A percentile compares a stretch with the other conserved stretches of the same genome.
Evolutionary conservation across 2,329 filamentous ascomycete species (phyloP).

Genomic region (Pestalotiopsis fici): DNA sequence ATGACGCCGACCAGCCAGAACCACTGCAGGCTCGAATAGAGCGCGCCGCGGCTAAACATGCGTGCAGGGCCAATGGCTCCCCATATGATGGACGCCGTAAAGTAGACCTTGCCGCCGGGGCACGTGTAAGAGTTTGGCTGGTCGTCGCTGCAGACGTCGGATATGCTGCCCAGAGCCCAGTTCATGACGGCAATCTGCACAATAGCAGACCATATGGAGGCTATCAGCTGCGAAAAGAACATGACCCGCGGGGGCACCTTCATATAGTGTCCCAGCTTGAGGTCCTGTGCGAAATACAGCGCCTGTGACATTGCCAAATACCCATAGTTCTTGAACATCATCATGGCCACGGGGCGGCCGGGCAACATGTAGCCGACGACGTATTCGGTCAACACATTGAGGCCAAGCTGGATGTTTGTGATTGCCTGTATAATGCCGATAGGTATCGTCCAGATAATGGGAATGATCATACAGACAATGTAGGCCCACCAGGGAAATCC

Average conservation of each 20-base stretch:
- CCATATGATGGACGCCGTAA: constrained; percentile 72
- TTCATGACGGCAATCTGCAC: constrained; percentile 59
- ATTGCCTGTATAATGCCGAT: constrained; percentile 49
- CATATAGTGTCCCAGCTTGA: constrained; percentile 56
- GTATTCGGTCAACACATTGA: constrained; percentile 68
- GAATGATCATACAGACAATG: constrained; percentile 41
- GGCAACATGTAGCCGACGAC: constrained; percentile 74
- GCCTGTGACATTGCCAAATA: constrained; percentile 49
- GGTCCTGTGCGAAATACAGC: constrained; percentile 46
- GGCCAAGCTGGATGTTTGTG: constrained; percentile 47
- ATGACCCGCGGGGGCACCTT: constrained; percentile 53
- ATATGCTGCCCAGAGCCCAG: constrained; percentile 64
- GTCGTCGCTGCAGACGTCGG: constrained; percentile 56
- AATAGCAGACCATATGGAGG: constrained; percentile 38
- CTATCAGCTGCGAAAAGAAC: constrained; percentile 45
- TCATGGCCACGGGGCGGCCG: constrained; percentile 70
- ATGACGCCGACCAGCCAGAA: constrained; percentile 71
- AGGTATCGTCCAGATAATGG: constrained; percentile 51
- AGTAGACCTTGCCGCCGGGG: constrained; percentile 57
- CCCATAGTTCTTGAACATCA: constrained; percentile 73
- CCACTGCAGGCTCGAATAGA: constrained; percentile 67
- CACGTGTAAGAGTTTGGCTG: constrained; percentile 60
- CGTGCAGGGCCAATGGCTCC: constrained; percentile 71
- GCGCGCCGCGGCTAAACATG: constrained; percentile 64
- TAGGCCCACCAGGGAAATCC: constrained; percentile 46